These are phyloP conservation scores for Stephanocyclus meneghinianus DNA, from an alignment of 352 stramenopile genomes.

Conservation along the genomic window DNA sequence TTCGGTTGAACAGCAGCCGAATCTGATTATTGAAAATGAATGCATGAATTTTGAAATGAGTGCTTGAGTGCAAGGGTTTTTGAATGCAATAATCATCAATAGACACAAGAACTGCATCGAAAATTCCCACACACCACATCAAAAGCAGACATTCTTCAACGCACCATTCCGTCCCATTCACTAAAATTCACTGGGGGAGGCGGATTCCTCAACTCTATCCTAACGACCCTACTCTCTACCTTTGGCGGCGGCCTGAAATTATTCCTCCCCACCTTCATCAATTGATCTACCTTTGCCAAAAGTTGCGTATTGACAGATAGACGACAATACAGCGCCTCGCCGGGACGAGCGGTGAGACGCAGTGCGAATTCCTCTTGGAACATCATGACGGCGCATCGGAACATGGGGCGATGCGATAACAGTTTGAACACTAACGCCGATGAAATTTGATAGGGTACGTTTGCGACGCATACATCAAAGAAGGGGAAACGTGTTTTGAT, in stretches of 20 bases:
- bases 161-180: slow-evolving; percentile 99
- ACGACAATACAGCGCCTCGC: slow-evolving; percentile 96
- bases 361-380: slow-evolving; percentile 99
- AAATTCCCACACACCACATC: neutral
- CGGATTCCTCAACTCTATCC: slow-evolving; percentile 97
- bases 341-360: slow-evolving; percentile 93
- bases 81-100: no score
- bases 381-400: slow-evolving; percentile 99
- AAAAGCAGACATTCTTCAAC: slow-evolving; percentile 4
- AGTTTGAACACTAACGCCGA: slow-evolving; percentile 99
- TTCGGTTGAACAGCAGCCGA: slow-evolving; percentile 98
- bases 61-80: no score
- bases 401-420: slow-evolving; percentile 95
- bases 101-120: neutral
- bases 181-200: slow-evolving; percentile 98
- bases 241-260: slow-evolving; percentile 98
- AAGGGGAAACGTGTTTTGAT: slow-evolving; percentile 98
- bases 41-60: no score
- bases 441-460: slow-evolving; percentile 99
- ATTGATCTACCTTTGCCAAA: slow-evolving; percentile 96
- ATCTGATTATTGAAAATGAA: slow-evolving; percentile 40
- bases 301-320: slow-evolving; percentile 99
- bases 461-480: slow-evolving; percentile 99
- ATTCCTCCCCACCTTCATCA: slow-evolving; percentile 98
- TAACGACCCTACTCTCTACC: slow-evolving; percentile 79